These are phyloP conservation scores for Ceratobasidium sp. DNA, from an alignment of 1,284 basidiomycete genomes.

Conservation along the genomic window DNA sequence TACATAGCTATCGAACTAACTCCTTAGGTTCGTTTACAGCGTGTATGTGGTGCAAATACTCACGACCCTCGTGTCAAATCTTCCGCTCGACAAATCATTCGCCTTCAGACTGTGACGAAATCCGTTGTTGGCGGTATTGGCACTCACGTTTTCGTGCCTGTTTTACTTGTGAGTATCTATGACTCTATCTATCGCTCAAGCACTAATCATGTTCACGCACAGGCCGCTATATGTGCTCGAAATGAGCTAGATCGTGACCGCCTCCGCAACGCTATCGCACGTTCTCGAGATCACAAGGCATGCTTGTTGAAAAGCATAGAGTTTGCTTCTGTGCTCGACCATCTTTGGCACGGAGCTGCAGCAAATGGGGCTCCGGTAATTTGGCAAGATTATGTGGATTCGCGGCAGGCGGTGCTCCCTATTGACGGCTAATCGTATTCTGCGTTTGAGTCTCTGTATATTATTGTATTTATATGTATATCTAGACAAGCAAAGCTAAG, in stretches of 20 bases:
- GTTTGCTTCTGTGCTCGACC: conserved; percentile 15
- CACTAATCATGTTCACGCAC: neutral
- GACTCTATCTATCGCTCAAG: neutral
- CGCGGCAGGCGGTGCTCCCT: neutral
- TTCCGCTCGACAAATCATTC: conserved; percentile 26
- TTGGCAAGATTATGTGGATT: conserved; percentile 17
- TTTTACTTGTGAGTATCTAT: neutral
- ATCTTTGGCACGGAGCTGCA: conserved; percentile 24
- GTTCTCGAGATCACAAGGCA: neutral
- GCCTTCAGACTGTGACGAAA: neutral
- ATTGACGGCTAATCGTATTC: too few species aligned
- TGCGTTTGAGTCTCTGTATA: too few species aligned
- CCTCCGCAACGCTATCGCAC: neutral
- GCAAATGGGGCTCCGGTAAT: conserved; percentile 7
- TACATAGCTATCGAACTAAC: too few species aligned
- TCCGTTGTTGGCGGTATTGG: neutral
- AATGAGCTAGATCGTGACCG: conserved; percentile 5
- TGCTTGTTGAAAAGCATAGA: neutral
- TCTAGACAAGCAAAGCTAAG: too few species aligned
- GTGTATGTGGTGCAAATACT: conserved; percentile 17
- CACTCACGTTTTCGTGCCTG: neutral
- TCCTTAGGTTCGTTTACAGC: neutral
- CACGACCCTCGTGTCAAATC: conserved; percentile 33
- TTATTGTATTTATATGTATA: too few species aligned
- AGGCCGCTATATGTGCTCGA: conserved; percentile 26